Conservation (phyloP, 1,284 basidiomycete genomes). For the Cystobasidium sp. region DNA sequence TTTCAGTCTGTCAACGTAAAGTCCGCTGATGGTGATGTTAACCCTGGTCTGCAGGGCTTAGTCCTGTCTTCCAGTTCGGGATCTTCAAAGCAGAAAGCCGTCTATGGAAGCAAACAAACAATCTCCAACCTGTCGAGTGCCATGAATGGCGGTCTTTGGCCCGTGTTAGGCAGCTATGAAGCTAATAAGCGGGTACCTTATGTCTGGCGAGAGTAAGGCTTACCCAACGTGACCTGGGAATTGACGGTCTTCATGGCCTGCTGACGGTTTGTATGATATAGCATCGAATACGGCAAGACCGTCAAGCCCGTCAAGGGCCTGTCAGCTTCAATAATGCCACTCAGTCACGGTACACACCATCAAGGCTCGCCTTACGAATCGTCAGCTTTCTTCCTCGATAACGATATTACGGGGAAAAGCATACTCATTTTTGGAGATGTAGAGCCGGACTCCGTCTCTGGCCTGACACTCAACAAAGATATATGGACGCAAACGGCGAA, state of each 20-base stretch:
- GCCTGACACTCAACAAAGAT: conserved; percentile 63
- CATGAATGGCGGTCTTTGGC: conserved; percentile 54
- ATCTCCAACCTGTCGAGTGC: conserved; percentile 50
- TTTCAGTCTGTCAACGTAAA: no score
- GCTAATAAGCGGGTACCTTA: conserved; percentile 45
- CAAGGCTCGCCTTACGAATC: conserved; percentile 64
- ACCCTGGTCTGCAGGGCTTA: background rate
- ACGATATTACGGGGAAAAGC: conserved; percentile 65
- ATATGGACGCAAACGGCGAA: conserved; percentile 73
- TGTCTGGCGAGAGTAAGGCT: conserved; percentile 47
- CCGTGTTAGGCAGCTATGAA: conserved; percentile 49
- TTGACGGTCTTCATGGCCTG: background rate
- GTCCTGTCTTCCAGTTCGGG: conserved; percentile 31
- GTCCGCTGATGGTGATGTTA: background rate
- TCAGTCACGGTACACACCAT: conserved; percentile 70
- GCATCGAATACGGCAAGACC: conserved; percentile 2
- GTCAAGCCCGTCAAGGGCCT: conserved; percentile 55
- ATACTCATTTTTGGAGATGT: conserved; percentile 79
- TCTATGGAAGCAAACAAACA: conserved; percentile 50
- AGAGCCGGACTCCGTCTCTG: conserved; percentile 71
- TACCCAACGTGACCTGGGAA: background rate
- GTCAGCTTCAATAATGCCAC: conserved; percentile 68
- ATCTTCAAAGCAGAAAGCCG: conserved; percentile 37
- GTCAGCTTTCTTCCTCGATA: conserved; percentile 74
- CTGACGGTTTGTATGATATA: background rate